A percentile compares a stretch with the other conserved stretches of the same genome.
phyloP scores from a whole-genome alignment of 257 asterid species.

The Solanum piurae region DNA sequence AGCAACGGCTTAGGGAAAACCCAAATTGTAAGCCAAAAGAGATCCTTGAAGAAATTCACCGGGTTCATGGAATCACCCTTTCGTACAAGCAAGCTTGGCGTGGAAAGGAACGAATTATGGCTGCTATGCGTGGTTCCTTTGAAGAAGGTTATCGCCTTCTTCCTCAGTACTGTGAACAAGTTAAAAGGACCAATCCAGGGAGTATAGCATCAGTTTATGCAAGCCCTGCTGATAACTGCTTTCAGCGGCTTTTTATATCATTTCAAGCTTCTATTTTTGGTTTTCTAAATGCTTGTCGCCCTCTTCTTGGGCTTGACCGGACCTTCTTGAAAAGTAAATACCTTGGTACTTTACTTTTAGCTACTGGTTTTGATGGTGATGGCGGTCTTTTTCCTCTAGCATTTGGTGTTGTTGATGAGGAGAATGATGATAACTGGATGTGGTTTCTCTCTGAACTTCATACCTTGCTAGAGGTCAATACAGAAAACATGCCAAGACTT shows the following conservation, averaged over 20 bases:
- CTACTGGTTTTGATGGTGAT: constrained; percentile 93
- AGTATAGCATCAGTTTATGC: constrained; percentile 84
- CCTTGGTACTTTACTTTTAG: constrained; percentile 78
- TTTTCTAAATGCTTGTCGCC: constrained; percentile 85
- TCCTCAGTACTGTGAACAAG: constrained; percentile 86
- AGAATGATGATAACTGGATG: constrained; percentile 90
- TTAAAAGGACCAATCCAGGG: constrained; percentile 77
- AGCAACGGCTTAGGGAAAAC: constrained; percentile 74
- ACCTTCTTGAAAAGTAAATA: constrained; percentile 82
- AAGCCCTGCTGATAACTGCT: constrained; percentile 55
- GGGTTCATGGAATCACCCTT: constrained; percentile 70
- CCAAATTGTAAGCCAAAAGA: constrained; percentile 93
- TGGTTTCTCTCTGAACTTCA: constrained; percentile 98
- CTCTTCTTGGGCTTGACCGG: constrained; percentile 85
- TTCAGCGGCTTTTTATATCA: constrained; percentile 79
- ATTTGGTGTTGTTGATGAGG: constrained; percentile 93
- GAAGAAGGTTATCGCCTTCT: constrained; percentile 94
- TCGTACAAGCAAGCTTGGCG: constrained; percentile 99
- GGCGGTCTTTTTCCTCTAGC: constrained; percentile 90
- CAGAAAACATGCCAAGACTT: constrained; percentile 95
- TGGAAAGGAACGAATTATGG: constrained; percentile 90
- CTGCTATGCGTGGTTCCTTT: constrained; percentile 90
- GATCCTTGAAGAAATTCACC: constrained; percentile 86
- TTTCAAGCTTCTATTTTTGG: constrained; percentile 89
- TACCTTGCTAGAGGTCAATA: constrained; percentile 68